Conservation (phyloP, 129 eudicot genomes). For the Sambucus nigra region DNA sequence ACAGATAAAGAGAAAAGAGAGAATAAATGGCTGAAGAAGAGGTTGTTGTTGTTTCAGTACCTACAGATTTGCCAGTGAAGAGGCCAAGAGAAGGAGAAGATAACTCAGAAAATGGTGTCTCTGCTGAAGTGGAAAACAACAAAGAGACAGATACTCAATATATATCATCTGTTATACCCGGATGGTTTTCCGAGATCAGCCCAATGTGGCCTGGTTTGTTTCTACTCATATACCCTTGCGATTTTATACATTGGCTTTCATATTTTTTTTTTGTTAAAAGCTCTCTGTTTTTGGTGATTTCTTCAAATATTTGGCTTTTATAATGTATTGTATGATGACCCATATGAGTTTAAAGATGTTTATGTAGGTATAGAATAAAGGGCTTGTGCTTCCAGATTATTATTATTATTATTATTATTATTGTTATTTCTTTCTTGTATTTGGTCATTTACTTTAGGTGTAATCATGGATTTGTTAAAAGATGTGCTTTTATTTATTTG, state of each 20-base stretch:
- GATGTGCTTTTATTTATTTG: neutral
- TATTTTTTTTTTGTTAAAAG: too few species aligned
- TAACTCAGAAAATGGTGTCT: conserved; percentile 12
- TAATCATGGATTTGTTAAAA: neutral
- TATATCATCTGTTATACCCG: conserved; percentile 75
- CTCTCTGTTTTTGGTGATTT: too few species aligned
- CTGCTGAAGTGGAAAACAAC: conserved; percentile 17
- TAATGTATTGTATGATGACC: too few species aligned
- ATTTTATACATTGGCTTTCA: too few species aligned
- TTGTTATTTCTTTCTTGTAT: neutral
- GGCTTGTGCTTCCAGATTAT: too few species aligned
- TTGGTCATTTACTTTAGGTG: neutral
- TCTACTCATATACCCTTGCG: neutral
- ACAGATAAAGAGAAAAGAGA: conserved; percentile 1
- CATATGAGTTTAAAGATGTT: too few species aligned
- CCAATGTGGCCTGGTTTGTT: conserved; percentile 98
- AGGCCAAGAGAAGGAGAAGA: conserved; percentile 37
- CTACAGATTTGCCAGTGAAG: conserved; percentile 33
- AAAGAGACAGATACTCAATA: neutral
- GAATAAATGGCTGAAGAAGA: conserved; percentile 22
- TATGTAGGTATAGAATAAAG: too few species aligned
- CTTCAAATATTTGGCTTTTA: too few species aligned
- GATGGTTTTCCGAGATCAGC: conserved; percentile 97
- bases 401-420: neutral
- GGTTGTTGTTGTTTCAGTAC: conserved; percentile 17